Evolutionary conservation across 2,329 filamentous ascomycete species (phyloP).

Genomic region (Helotiales sp.): DNA sequence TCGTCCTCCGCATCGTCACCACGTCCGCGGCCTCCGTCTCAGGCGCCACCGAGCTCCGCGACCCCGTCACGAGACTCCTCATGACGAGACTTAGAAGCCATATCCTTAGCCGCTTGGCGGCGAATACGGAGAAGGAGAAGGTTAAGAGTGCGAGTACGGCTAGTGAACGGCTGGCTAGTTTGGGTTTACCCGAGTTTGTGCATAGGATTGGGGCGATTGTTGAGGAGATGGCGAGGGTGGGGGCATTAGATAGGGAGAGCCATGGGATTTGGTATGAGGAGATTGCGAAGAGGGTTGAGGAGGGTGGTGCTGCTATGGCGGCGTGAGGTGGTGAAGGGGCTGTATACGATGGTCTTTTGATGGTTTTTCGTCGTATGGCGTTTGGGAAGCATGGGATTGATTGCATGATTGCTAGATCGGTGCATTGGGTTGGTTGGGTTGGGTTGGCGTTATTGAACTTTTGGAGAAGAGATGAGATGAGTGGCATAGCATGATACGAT

Average conservation of each 20-base stretch:
- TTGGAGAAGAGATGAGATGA: background rate
- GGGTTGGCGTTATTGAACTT: background rate
- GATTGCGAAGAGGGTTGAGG: conserved; percentile 35
- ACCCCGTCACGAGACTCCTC: conserved; percentile 67
- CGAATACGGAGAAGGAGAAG: conserved; percentile 71
- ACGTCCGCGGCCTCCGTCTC: conserved; percentile 30
- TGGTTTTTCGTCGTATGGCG: conserved; percentile 8
- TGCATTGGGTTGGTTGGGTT: conserved; percentile 14
- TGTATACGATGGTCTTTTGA: background rate
- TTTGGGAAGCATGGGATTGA: conserved; percentile 11
- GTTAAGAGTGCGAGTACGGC: conserved; percentile 71
- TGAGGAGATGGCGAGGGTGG: conserved; percentile 68
- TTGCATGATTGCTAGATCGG: conserved; percentile 6
- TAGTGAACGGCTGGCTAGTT: conserved; percentile 69
- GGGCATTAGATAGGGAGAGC: conserved; percentile 68
- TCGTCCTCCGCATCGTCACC: conserved; percentile 60
- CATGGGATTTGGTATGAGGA: conserved; percentile 74
- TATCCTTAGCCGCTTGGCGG: conserved; percentile 66
- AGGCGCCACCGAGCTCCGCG: conserved; percentile 48
- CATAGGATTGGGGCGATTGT: conserved; percentile 71
- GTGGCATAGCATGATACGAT: conserved; percentile 11
- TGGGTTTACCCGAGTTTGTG: conserved; percentile 76
- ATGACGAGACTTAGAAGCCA: conserved; percentile 71
- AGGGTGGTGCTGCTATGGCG: background rate
- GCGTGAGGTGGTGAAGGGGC: background rate